These are phyloP conservation scores for Eustoma russellianum DNA, from an alignment of 257 asterid species.

Conservation along the genomic window DNA sequence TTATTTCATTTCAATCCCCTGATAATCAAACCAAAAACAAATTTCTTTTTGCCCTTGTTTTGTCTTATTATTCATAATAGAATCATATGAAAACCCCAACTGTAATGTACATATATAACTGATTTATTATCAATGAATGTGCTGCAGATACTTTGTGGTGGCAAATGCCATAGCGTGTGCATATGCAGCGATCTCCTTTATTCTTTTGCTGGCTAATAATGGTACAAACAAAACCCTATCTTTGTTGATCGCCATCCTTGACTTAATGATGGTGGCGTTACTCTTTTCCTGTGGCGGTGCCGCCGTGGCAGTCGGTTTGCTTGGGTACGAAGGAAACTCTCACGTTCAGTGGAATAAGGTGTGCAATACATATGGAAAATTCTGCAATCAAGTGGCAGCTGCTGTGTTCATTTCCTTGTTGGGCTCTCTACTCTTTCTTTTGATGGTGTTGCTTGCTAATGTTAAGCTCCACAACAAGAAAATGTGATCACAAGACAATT, in stretches of 20 bases:
- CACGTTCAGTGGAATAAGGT: conserved; percentile 21
- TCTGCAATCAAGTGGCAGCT: conserved; percentile 15
- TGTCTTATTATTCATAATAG: too few relatives aligned
- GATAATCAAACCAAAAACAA: too few relatives aligned
- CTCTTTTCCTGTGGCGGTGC: conserved; percentile 25
- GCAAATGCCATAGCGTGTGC: conserved; percentile 51
- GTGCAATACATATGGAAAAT: conserved; percentile 14
- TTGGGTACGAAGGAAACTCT: conserved; percentile 20
- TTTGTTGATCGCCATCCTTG: conserved; percentile 15
- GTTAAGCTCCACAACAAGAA: conserved; percentile 7
- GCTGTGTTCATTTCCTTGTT: conserved; percentile 13
- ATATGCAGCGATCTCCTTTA: conserved; percentile 37
- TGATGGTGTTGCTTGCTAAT: conserved; percentile 7
- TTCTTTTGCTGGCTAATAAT: conserved; percentile 27
- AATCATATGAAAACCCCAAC: too few relatives aligned
- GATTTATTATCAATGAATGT: too few relatives aligned
- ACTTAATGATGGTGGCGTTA: conserved; percentile 15
- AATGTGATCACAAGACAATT: background rate
- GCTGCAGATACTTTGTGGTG: conserved; percentile 49
- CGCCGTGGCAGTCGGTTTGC: conserved; percentile 14
- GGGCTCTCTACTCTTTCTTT: conserved; percentile 6
- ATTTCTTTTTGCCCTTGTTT: too few relatives aligned
- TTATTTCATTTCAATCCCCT: too few relatives aligned
- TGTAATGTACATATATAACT: too few relatives aligned
- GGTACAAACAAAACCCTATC: conserved; percentile 19